Evolutionary conservation across 768 basidiomycete genomes (phyloP).

Genomic region (Hypholoma fasciculare): DNA sequence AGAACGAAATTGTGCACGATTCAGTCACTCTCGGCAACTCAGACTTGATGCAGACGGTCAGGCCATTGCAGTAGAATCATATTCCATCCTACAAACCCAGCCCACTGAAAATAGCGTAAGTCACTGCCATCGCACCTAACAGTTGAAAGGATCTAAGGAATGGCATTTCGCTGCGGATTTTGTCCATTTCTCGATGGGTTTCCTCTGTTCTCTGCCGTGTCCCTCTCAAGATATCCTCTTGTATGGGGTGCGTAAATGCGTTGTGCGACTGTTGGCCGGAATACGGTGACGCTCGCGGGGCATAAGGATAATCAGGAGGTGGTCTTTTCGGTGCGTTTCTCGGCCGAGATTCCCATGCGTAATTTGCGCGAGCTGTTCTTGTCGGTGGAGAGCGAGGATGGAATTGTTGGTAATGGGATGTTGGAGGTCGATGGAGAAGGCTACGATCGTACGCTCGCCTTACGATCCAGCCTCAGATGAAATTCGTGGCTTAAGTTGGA

Average conservation of each 20-base stretch:
- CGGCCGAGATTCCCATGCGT: slow-evolving; percentile 40
- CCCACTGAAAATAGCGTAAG: slow-evolving; percentile 15
- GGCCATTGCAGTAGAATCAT: too few species aligned
- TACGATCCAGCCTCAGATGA: neutral
- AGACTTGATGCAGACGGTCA: too few species aligned
- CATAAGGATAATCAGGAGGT: slow-evolving; percentile 23
- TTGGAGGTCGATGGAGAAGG: slow-evolving; percentile 28
- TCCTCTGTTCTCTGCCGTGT: slow-evolving; percentile 23
- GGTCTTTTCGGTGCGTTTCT: slow-evolving; percentile 18
- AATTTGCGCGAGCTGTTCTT: slow-evolving; percentile 32
- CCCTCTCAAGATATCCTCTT: slow-evolving; percentile 21
- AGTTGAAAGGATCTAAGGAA: slow-evolving; percentile 24
- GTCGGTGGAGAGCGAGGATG: slow-evolving; percentile 25
- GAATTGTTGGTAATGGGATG: slow-evolving; percentile 15
- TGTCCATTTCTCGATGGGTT: slow-evolving; percentile 24
- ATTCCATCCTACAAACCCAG: neutral
- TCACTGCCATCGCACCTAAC: slow-evolving; percentile 16
- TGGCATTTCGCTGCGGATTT: slow-evolving; percentile 21
- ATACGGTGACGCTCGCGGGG: slow-evolving; percentile 13
- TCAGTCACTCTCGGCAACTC: too few species aligned
- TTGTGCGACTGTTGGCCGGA: slow-evolving; percentile 4
- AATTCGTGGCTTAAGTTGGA: too few species aligned
- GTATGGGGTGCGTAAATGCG: slow-evolving; percentile 14
- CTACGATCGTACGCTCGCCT: slow-evolving; percentile 48
- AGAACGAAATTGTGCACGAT: too few species aligned